A percentile compares a stretch with the other conserved stretches of the same genome.
phyloP scores from a whole-genome alignment of 164 flowering plant species.

The Nymphaea colorata region DNA sequence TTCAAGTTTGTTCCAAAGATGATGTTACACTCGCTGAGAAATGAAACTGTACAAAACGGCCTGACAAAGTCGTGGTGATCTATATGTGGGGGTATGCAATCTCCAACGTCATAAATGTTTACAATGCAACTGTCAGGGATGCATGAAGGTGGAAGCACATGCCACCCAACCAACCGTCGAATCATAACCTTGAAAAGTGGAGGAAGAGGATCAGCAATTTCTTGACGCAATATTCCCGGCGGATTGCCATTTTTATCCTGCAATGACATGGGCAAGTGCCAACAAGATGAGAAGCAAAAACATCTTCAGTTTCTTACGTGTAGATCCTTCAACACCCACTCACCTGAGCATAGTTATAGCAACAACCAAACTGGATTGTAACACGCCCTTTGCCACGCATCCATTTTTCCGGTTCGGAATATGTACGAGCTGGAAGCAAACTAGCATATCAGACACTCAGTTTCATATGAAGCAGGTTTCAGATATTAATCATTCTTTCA shows the following conservation, averaged over 20 bases:
- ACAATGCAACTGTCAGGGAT: conserved; percentile 96
- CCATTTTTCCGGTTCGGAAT: conserved; percentile 76
- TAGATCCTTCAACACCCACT: conserved; percentile 10
- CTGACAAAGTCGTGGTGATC: conserved; percentile 91
- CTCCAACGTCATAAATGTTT: conserved; percentile 88
- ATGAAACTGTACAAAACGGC: conserved; percentile 93
- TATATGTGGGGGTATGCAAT: conserved; percentile 96
- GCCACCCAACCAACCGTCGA: conserved; percentile 76
- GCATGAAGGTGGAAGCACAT: conserved; percentile 79
- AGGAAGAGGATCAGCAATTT: conserved; percentile 72
- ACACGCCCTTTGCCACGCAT: conserved; percentile 94
- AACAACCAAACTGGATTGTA: conserved; percentile 95
- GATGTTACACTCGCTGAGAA: conserved; percentile 81
- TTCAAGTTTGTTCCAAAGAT: conserved; percentile 66
- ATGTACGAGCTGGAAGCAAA: conserved; percentile 60
- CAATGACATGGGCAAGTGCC: conserved; percentile 4
- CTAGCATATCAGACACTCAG: conserved; percentile 1
- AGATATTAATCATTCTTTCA: too few relatives aligned
- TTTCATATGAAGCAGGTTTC: background rate
- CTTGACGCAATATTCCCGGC: conserved; percentile 69
- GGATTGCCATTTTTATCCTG: conserved; percentile 93
- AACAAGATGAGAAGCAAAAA: background rate
- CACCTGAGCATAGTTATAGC: conserved; percentile 86
- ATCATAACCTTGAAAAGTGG: conserved; percentile 75
- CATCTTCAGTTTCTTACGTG: background rate